Evolutionary conservation across 1,284 basidiomycete species (phyloP), one percentile per base, ranked within the genome.

Genomic region (Tremellales sp.): DNA sequence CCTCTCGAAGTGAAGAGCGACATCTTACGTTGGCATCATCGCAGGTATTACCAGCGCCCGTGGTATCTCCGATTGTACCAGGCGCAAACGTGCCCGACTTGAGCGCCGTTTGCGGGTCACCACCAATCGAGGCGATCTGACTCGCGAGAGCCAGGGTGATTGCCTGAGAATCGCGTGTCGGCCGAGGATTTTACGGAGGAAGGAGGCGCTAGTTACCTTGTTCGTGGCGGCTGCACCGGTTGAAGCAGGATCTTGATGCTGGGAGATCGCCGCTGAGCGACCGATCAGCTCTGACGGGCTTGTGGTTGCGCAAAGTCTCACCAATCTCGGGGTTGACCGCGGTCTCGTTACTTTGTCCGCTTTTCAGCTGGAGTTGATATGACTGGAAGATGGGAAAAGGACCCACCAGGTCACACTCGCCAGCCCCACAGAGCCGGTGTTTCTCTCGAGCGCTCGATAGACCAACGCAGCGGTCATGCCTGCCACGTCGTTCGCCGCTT

Each of bases 191-290:
- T 75, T 21, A 81, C 81, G 40, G 83, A 77, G 53, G 77, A 78
- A n/a, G n/a, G 43, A 83, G 77, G 6, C 68, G 71, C 50, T 83
- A 79, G 12, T 76, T 79, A n/a, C n/a, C 66, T 84, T 84, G 76
- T 84, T 84, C 21, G 74, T 71, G 2, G 77, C 75, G 13, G 79
- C 78, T 8, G 82, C 82, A 53, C 75, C 75, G 16, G 66, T 39
- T 1, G 81, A 81, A 10, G 82, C 83, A 34, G 83, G 81, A 56
- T 85, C 82, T 70, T 83, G 81, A 64, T 84, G 82, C 65, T 84
- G 83, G 32, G 76, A 70, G 50, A 84, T 75, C 26, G 81, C 83
- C 26, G 81, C 81, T 48, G 21, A 7, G 32, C 16, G 13, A n/a
- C 21, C n/a, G 13, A 14, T n/a, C 25, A 29, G 2, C 9, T 7